These are phyloP conservation scores for Lanmaoa rubissima DNA, from an alignment of 768 basidiomycete genomes.

Conservation along the genomic window DNA sequence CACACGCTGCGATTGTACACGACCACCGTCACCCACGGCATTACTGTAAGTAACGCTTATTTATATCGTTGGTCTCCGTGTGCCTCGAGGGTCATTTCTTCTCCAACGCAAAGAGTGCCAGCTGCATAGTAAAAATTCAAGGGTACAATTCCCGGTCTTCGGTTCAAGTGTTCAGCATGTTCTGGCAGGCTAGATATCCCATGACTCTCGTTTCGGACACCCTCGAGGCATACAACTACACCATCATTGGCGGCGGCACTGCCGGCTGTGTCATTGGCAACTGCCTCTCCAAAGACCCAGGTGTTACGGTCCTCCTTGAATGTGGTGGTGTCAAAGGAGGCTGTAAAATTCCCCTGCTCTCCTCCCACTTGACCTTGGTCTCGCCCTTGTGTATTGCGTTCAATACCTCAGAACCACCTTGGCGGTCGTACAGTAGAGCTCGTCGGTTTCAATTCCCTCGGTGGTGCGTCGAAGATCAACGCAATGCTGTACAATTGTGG, in stretches of 20 bases:
- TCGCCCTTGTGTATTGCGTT: not conserved
- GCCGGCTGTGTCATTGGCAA: not conserved
- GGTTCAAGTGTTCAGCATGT: not conserved
- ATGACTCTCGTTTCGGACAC: not conserved
- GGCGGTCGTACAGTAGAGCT: not conserved
- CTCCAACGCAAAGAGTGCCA: no score
- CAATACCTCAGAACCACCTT: not conserved
- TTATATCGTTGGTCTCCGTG: no score
- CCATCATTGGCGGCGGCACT: not conserved
- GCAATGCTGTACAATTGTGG: constrained; percentile 36
- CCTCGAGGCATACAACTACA: not conserved
- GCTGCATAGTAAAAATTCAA: no score
- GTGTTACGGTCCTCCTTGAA: constrained; percentile 35
- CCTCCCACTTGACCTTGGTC: constrained; percentile 20
- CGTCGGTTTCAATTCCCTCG: constrained; percentile 33
- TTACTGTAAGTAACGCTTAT: no score
- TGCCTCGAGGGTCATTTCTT: no score
- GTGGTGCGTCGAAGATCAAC: constrained; percentile 48
- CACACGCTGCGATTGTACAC: no score
- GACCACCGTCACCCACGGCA: no score
- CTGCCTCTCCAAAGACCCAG: constrained; percentile 35
- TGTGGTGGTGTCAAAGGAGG: constrained; percentile 29
- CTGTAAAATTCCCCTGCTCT: constrained; percentile 29
- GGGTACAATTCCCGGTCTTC: no score
- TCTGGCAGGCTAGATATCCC: not conserved